A percentile compares a stretch with the other conserved stretches of the same genome.
Conservation (phyloP, 2,329 filamentous ascomycete species). For the Ilyonectria sp. region DNA sequence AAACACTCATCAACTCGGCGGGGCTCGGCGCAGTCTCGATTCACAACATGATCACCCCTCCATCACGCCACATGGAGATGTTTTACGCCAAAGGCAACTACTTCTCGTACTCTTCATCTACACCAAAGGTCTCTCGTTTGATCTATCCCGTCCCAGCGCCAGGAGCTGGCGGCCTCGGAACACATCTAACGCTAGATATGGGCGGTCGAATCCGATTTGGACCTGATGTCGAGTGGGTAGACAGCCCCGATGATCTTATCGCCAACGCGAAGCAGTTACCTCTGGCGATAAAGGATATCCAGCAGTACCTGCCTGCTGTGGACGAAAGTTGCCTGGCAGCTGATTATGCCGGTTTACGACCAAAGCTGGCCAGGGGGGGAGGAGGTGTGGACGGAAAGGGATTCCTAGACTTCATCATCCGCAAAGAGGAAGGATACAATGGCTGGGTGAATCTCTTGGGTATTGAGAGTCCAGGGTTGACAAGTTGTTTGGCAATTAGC, state of each 20-base stretch:
- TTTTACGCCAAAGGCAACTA: slow-evolving; percentile 97
- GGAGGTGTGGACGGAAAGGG: slow-evolving; percentile 75
- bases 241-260: slow-evolving; percentile 76
- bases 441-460: slow-evolving; percentile 93
- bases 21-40: slow-evolving; percentile 86
- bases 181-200: slow-evolving; percentile 93
- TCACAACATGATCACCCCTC: slow-evolving; percentile 85
- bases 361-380: slow-evolving; percentile 78
- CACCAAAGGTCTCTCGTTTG: slow-evolving; percentile 77
- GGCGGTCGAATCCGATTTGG: slow-evolving; percentile 89
- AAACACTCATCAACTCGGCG: slow-evolving; percentile 88
- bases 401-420: slow-evolving; percentile 89
- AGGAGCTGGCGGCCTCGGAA: slow-evolving; percentile 88
- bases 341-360: slow-evolving; percentile 93
- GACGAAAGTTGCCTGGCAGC: slow-evolving; percentile 76
- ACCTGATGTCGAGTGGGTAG: slow-evolving; percentile 95
- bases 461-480: slow-evolving; percentile 94
- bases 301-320: slow-evolving; percentile 82
- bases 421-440: slow-evolving; percentile 80
- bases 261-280: slow-evolving; percentile 75
- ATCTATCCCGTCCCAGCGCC: slow-evolving; percentile 91
- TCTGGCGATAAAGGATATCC: slow-evolving; percentile 81
- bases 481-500: slow-evolving; percentile 87
- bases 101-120: slow-evolving; percentile 82
- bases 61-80: slow-evolving; percentile 68